Base-by-base conservation (phyloP, 1,284 basidiomycete species). In the Omphalotus olearius region DNA sequence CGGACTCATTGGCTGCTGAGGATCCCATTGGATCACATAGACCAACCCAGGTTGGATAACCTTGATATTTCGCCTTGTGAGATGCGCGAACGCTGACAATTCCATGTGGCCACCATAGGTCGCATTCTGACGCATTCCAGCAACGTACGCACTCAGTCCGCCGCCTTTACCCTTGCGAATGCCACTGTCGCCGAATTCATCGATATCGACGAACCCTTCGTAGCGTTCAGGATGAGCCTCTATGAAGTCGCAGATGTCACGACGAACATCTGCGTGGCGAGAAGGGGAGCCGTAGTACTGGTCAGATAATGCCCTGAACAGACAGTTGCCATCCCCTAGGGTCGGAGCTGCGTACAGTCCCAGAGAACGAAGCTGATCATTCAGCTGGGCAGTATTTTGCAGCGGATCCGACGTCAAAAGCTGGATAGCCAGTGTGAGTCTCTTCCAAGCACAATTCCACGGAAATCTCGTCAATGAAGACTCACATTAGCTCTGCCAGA, bases 41-140 rank as follows among this genome's bases (percentile, higher is more conserved):
- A 90, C 85, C 28, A 91, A 72, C 2, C 90, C 91, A 0, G 93
- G 93, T 62, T 96, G 93, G 49, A 95, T 82, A 54, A 96, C 91
- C 69, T 94, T 95, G 66, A 96, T 88, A 61, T 91, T 81, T 40
- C 87, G 78, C 46, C 74, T 74, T 51, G 78, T 78, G 71, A 92
- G 79, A 58, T 93, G 89, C 2, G 93, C 86, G 65, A 94, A 96
- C 0, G 92, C 92, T 13, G 88, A 88, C 7, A 96, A 76, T 65
- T 96, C 93, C 60, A 96, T 78, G 67, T 96, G 91, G 0, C 92
- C 93, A 37, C 91, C 93, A 59, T 95, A 96, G 0, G 91, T 93
- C 25, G 85, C 91, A 33, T 57, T 57, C 49, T 57, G 47, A 17
- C 41, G 44, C 56, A 56, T 52, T 17, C 55, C 51, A 53, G 47